Base-by-base conservation (phyloP, 805 yeast species). In the Starmerella apis region DNA sequence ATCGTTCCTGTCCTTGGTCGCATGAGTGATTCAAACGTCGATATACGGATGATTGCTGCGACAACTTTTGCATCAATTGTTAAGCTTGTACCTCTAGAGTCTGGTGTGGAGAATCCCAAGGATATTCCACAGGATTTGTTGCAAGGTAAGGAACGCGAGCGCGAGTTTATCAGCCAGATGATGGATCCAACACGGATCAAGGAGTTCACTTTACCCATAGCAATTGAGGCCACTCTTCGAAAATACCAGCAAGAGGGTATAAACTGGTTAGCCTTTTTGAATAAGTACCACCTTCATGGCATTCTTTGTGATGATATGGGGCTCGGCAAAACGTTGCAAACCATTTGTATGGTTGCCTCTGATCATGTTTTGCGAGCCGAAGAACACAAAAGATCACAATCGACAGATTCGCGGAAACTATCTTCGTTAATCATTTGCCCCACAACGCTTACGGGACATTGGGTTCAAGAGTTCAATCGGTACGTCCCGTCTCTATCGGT, bases 261-360 rank as follows among this genome's bases (percentile, higher is more conserved):
- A 33, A 92, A 90, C 64, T 92, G 99, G 99, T 72, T 92, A 48
- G 95, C 95, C 8, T 92, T 92, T 63, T 74, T 92, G 61, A 92
- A 92, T 69, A 85, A 85, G 61, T 92, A 92, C 63, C 95, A 90
- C 65, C 71, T 92, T 47, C 99, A 92, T 68, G 99, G 99, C 48
- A 90, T 92, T 61, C 71, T 92, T 44, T 92, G 98, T 78, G 99
- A 92, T 65, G 99, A 92, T 78, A 92, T 92, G 99, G 99, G 99
- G 6, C 73, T 92, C 27, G 99, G 99, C 47, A 92, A 92, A 65
- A 92, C 99, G 0, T 72, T 92, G 53, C 99, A 92, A 67, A 88
- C 98, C 0, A 88, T 92, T 61, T 92, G 98, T 68, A 90, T 94
- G 57, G 87, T 92, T 48, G 85, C 98, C 0, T 86, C 96, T 63